These are phyloP conservation scores for Aspergillus sclerotiicarbonarius DNA, from an alignment of 495 filamentous ascomycete species.

Conservation along the genomic window DNA sequence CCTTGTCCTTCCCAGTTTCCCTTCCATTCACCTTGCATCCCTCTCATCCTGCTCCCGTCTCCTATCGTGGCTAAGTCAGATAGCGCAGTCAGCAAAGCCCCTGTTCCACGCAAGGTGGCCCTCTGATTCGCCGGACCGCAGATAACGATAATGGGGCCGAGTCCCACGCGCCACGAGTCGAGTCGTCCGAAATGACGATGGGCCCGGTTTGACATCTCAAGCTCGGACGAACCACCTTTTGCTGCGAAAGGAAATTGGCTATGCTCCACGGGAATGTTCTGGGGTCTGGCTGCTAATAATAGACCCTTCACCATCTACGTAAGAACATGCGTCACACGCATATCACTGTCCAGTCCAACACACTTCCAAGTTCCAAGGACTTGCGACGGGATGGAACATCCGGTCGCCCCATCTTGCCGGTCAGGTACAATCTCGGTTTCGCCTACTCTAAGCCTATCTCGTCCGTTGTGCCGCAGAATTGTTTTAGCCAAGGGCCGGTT, in stretches of 20 bases:
- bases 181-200: neutral
- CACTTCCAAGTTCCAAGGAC: neutral
- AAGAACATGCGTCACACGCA: neutral
- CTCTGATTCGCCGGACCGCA: neutral
- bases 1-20: too few species aligned
- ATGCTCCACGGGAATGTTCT: too few species aligned
- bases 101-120: neutral
- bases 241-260: neutral
- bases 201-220: neutral
- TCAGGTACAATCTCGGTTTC: neutral
- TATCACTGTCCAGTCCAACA: too few species aligned
- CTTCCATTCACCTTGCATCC: too few species aligned
- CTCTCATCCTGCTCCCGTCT: neutral
- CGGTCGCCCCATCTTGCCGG: neutral
- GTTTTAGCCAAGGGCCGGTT: constrained; percentile 1
- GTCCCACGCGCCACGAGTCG: constrained; percentile 1
- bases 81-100: constrained; percentile 1
- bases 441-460: neutral
- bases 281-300: neutral
- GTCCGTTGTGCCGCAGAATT: neutral
- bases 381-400: neutral
- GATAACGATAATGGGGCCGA: constrained; percentile 5
- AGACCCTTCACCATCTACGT: neutral
- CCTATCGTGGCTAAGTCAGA: constrained; percentile 1
- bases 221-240: neutral